phyloP scores from a whole-genome alignment of 257 asterid species.

The Solanum virginianum region DNA sequence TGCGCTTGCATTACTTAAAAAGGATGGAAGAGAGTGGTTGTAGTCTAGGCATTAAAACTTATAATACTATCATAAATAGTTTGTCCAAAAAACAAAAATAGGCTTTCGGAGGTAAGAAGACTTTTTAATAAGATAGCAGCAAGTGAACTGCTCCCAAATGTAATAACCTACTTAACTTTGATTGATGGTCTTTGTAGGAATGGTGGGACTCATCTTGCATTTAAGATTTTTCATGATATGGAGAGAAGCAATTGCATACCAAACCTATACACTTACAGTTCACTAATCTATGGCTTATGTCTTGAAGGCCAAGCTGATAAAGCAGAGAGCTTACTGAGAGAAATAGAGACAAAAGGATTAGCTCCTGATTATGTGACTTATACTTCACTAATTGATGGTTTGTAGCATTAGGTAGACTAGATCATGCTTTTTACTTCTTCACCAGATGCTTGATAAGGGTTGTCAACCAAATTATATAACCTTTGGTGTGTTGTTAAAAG shows the following conservation, averaged over 20 bases:
- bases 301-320: too few species aligned
- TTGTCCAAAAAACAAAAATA: conserved; percentile 35
- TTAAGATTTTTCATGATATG: too few species aligned
- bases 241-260: too few species aligned
- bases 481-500: too few species aligned
- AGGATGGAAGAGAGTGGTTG: conserved; percentile 45
- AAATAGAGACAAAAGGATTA: too few species aligned
- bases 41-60: conserved; percentile 47
- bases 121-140: conserved; percentile 42
- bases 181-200: conserved; percentile 76
- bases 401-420: conserved; percentile 45
- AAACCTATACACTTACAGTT: too few species aligned
- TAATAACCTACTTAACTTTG: conserved; percentile 66
- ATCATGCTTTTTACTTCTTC: conserved; percentile 61
- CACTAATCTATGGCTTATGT: too few species aligned
- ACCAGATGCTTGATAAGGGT: conserved; percentile 46
- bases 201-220: conserved; percentile 45
- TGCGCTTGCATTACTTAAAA: too few species aligned
- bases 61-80: conserved; percentile 66
- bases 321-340: too few species aligned
- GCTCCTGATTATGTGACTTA: too few species aligned
- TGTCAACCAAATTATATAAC: too few species aligned
- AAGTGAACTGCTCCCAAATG: conserved; percentile 55
- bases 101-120: conserved; percentile 53
- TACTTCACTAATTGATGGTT: too few species aligned